Conservation (phyloP, 176 grass and related monocot species). For the Triticum aestivum region IWGSC_CS_RefSeq_v2.1 NC_057797.1:109120998-109121497, state of each 20-base stretch:
- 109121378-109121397: conserved; percentile 51
- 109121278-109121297: conserved; percentile 59
- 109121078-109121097: conserved; percentile 70
- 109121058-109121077: conserved; percentile 37
- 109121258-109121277: conserved; percentile 31
- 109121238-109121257: conserved; percentile 3
- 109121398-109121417: not conserved
- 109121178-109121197: conserved; percentile 32
- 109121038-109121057: conserved; percentile 34
- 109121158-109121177: conserved; percentile 37
- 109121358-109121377: conserved; percentile 20
- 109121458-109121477: not conserved
- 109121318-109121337: conserved; percentile 12
- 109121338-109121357: not conserved
- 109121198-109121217: not conserved
- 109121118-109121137: not conserved
- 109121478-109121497: conserved; percentile 52
- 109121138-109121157: conserved; percentile 31
- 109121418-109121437: not conserved
- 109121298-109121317: conserved; percentile 45
- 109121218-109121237: conserved; percentile 31
- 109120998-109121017: conserved; percentile 25
- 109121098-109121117: conserved; percentile 83
- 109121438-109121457: not conserved
- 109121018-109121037: conserved; percentile 39